A percentile compares a stretch with the other conserved stretches of the same genome.
These are phyloP conservation scores for Biancaea sappan DNA, from an alignment of 306 rosid species.

Conservation along the genomic window DNA sequence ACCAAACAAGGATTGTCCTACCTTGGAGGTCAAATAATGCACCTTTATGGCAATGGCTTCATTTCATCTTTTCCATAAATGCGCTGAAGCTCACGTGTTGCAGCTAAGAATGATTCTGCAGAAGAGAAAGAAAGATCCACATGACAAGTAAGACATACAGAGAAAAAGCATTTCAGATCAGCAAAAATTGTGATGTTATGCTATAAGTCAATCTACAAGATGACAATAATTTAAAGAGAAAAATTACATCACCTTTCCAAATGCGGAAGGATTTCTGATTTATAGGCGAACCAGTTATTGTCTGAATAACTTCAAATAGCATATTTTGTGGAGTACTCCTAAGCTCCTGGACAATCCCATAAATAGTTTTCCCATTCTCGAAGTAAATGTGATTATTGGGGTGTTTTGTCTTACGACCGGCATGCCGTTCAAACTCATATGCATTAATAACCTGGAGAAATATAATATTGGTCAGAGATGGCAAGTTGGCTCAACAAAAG, in stretches of 20 bases:
- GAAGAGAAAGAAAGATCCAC: not conserved
- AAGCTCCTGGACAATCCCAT: conserved; percentile 66
- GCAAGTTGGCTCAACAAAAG: conserved; percentile 5
- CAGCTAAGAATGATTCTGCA: conserved; percentile 65
- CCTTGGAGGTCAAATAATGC: conserved; percentile 21
- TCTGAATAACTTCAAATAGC: conserved; percentile 64
- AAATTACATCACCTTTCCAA: conserved; percentile 55
- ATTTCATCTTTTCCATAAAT: conserved; percentile 57
- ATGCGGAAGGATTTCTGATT: conserved; percentile 58
- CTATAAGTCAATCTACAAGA: not conserved
- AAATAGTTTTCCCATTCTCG: conserved; percentile 67
- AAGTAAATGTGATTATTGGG: conserved; percentile 69
- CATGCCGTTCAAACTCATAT: conserved; percentile 70
- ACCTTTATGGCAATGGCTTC: conserved; percentile 40
- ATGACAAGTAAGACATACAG: conserved; percentile 11
- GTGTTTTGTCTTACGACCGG: conserved; percentile 67
- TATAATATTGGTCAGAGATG: not conserved
- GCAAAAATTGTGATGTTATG: not conserved
- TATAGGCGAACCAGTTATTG: conserved; percentile 62
- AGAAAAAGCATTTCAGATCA: not conserved
- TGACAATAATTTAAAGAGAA: not conserved
- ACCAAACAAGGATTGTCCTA: conserved; percentile 25
- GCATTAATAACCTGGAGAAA: conserved; percentile 58
- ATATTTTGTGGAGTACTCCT: conserved; percentile 64
- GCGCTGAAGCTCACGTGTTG: conserved; percentile 68